Base-by-base conservation (phyloP, 129 eudicot genomes). In the Flaveria bidentis region DNA sequence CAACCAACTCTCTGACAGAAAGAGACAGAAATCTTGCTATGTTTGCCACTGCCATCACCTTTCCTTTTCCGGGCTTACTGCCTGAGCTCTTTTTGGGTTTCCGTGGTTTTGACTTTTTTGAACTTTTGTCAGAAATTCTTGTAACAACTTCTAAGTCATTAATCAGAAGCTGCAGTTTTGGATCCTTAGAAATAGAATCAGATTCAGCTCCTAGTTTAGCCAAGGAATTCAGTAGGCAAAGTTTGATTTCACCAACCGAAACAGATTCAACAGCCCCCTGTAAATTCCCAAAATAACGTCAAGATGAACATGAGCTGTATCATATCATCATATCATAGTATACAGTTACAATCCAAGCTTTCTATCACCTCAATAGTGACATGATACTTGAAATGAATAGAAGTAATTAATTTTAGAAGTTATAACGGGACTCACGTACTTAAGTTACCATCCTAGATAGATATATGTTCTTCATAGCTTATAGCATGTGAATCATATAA, bases 181-280 rank as follows among this genome's bases (percentile, higher is more conserved):
- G 98, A 74, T 93, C 98, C 85, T 79, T 83, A 41, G 98, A 90
- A 46, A 86, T 64, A 84, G 88, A 84, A 57, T 88, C 96, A 84
- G 88, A 84, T 51, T 88, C 96, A 85, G 60, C 84, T 52, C 93
- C 96, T 76, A 83, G 84, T 62, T 84, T 88, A 73, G 83, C 90
- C 90, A 93, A 83, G 70, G 95, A 88, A 71, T 90, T 90, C 81
- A 86, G 85, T 63, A 93, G 63, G 82, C 98, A 85, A 76, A 93
- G 85, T 84, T 96, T 93, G 79, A 93, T 84, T 88, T 93, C 96
- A 73, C 98, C 96, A 82, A 93, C 81, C 28, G 92, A 88, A 78
- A 93, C 56, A 50, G 90, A 88, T 80, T 93, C 98, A 79, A 93
- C 64, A 72, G 91, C 75, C 63, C 98, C 98, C 98, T 93, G 96